Evolutionary conservation across 2,329 filamentous ascomycete species (phyloP), one percentile per base, ranked within the genome.

Genomic region (Sphaerulina vaccinii): DNA sequence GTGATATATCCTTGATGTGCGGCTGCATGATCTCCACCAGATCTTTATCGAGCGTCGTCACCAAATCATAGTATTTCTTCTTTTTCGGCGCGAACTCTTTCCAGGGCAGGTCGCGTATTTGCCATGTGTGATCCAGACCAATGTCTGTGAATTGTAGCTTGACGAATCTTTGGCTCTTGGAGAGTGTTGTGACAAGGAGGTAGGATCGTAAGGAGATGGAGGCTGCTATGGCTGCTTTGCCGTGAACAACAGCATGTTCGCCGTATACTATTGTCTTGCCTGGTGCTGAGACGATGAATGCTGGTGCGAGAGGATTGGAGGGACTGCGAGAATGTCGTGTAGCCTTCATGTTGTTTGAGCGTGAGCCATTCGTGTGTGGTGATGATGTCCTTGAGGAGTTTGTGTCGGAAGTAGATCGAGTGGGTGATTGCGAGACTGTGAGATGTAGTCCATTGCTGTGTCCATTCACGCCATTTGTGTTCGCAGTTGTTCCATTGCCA

Each of bases 211-310:
- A 81, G 22, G 93, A 96, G 53, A 99, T 95, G 23, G 93, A 86
- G 19, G 93, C 95, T 46, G 93, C 93, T 71, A 99, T 92, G 52
- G 93, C 92, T 61, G 90, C 84, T 82, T 96, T 97, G 67, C 91
- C 91, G 68, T 99, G 84, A 16, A 99, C 93, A n/a, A 97, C 93
- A 2, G 93, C 88, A 75, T 99, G 93, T 71, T 99, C 93, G 61
- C 93, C 93, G 73, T 92, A 97, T 47, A 97, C 89, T 70, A 99
- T 99, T 67, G 96, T 93, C 71, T 99, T 99, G 58, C 92, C 95
- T 0, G 93, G 93, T 2, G 95, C 92, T 13, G 93, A 97, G 51
- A 97, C 91, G 88, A 99, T 96, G 70, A 99, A 99, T 55, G 91
- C 78, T 37, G 92, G 91, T 73, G 93, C 80, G 75, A 86, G 80